Percentiles rank a stretch among this genome's conserved stretches.
phyloP scores from a whole-genome alignment of 495 filamentous ascomycete species.

The Acidomyces sp. region DNA sequence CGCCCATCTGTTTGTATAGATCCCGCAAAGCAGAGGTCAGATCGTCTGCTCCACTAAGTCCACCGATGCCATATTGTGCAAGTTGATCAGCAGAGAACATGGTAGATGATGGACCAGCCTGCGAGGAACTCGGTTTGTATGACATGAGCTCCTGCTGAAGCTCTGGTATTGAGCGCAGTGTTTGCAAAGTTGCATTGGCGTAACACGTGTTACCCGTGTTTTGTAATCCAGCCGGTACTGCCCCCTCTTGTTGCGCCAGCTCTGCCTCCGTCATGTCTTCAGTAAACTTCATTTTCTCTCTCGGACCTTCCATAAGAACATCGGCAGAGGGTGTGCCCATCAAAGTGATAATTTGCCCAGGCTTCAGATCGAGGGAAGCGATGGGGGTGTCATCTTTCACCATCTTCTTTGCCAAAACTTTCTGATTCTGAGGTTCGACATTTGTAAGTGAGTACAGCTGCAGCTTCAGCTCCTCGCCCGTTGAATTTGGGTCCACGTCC shows the following conservation, averaged over 20 bases:
- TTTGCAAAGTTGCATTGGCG: slow-evolving; percentile 89
- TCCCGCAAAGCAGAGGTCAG: slow-evolving; percentile 69
- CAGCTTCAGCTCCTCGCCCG: slow-evolving; percentile 86
- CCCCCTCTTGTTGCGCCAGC: slow-evolving; percentile 65
- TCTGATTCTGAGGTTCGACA: slow-evolving; percentile 92
- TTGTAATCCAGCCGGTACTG: slow-evolving; percentile 75
- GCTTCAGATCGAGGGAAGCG: slow-evolving; percentile 69
- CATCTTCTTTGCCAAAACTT: slow-evolving; percentile 85
- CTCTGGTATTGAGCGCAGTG: slow-evolving; percentile 78
- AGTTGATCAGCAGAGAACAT: slow-evolving; percentile 36
- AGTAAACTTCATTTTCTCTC: slow-evolving; percentile 72
- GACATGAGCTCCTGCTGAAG: slow-evolving; percentile 64
- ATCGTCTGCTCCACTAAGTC: slow-evolving; percentile 50
- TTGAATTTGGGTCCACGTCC: slow-evolving; percentile 71
- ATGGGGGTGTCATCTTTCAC: slow-evolving; percentile 90
- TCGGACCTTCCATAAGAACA: slow-evolving; percentile 52
- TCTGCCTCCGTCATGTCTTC: slow-evolving; percentile 98
- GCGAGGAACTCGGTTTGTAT: slow-evolving; percentile 41
- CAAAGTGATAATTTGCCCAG: slow-evolving; percentile 86
- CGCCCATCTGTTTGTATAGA: slow-evolving; percentile 84
- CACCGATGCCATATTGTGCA: slow-evolving; percentile 47
- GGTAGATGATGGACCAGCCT: slow-evolving; percentile 26
- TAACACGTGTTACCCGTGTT: slow-evolving; percentile 98
- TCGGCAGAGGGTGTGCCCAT: slow-evolving; percentile 74
- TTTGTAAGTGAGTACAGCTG: slow-evolving; percentile 91